Percentiles rank a stretch among this genome's conserved stretches.
Conservation (phyloP, 1,284 basidiomycete species). For the Ceratobasidium sp. region DNA sequence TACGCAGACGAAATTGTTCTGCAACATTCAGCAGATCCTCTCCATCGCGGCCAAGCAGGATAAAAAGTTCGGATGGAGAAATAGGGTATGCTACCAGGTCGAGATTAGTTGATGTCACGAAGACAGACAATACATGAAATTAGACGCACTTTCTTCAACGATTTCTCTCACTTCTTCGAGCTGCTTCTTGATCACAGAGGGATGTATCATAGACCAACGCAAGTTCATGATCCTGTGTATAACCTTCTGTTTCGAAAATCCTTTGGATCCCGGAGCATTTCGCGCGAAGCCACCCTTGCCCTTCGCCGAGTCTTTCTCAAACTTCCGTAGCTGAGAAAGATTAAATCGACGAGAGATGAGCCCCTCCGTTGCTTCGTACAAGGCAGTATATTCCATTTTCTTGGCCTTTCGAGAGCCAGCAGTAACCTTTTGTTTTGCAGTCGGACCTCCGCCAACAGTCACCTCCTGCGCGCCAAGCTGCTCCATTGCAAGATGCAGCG, state of each 20-base stretch:
- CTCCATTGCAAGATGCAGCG: constrained; percentile 9
- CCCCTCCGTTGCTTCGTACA: constrained; percentile 27
- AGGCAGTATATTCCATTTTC: constrained; percentile 21
- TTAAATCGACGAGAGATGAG: constrained; percentile 17
- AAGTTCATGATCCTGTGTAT: constrained; percentile 32
- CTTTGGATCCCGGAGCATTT: not conserved
- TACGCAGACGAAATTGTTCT: constrained; percentile 3
- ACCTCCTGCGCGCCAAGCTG: constrained; percentile 32
- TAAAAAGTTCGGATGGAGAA: constrained; percentile 29
- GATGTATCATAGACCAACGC: constrained; percentile 30
- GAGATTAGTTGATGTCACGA: not conserved
- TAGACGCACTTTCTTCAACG: constrained; percentile 10
- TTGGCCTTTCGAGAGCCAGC: constrained; percentile 31
- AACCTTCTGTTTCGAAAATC: constrained; percentile 4
- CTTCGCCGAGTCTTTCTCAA: not conserved
- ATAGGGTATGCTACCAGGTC: constrained; percentile 3
- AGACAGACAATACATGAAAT: not conserved
- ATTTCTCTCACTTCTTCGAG: not conserved
- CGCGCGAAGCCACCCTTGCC: not conserved
- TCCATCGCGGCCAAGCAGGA: constrained; percentile 26
- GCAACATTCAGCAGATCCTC: constrained; percentile 29
- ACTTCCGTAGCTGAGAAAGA: not conserved
- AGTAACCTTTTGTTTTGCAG: constrained; percentile 8
- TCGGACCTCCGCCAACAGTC: constrained; percentile 27
- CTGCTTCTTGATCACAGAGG: not conserved